Evolutionary conservation across 768 basidiomycete genomes (phyloP).

Genomic region (Hemileccinum impolitum): DNA sequence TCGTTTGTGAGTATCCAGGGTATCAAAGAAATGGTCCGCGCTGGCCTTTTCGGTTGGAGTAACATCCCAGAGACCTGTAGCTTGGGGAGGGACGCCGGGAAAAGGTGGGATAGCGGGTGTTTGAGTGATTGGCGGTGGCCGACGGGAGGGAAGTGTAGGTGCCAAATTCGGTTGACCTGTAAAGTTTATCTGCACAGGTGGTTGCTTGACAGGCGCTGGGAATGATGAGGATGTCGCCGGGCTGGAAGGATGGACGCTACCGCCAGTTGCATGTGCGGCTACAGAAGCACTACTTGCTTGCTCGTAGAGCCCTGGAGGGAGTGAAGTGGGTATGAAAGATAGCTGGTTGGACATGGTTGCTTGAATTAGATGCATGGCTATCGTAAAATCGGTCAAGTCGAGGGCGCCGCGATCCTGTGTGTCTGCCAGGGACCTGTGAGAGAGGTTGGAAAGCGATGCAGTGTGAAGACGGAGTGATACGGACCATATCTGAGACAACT

Average conservation of each 20-base stretch:
- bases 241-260: constrained; percentile 58
- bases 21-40: constrained; percentile 76
- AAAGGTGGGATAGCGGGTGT: constrained; percentile 27
- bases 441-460: background rate
- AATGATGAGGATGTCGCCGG: constrained; percentile 45
- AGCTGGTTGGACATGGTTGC: constrained; percentile 81
- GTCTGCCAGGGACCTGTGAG: constrained; percentile 84
- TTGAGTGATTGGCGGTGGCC: constrained; percentile 15
- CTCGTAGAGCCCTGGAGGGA: constrained; percentile 86
- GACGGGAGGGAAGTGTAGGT: constrained; percentile 23
- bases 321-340: constrained; percentile 61
- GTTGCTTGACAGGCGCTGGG: constrained; percentile 54
- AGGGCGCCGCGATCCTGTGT: constrained; percentile 87
- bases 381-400: constrained; percentile 87
- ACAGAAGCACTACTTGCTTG: constrained; percentile 56
- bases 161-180: constrained; percentile 36
- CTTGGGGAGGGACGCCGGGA: constrained; percentile 24
- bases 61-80: constrained; percentile 70
- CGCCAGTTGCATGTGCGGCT: constrained; percentile 54
- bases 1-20: constrained; percentile 67
- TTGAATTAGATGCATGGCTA: constrained; percentile 97
- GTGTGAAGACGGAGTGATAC: constrained; percentile 18
- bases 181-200: constrained; percentile 54
- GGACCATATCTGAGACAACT: constrained; percentile 90
- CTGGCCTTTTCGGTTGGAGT: constrained; percentile 72